phyloP scores from a whole-genome alignment of 768 basidiomycete genomes.

The Boletus insuetus region DNA sequence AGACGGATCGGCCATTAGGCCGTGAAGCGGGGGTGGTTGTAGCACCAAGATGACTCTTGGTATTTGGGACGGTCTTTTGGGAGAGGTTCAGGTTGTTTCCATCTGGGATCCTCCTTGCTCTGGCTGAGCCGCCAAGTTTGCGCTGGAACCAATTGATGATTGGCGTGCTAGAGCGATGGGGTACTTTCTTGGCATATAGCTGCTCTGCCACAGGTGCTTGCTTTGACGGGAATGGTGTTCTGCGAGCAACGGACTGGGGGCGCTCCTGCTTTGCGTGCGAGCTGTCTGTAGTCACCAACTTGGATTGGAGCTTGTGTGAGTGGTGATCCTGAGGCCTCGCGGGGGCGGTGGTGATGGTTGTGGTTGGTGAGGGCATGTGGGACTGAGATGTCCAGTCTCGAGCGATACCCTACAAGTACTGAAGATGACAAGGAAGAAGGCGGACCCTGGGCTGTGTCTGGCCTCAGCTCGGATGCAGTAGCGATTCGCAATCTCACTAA shows the following conservation, averaged over 20 bases:
- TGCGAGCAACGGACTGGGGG: conserved; percentile 15
- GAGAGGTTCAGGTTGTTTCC: conserved; percentile 15
- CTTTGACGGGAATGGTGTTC: conserved; percentile 18
- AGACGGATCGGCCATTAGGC: conserved; percentile 27
- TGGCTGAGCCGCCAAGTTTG: conserved; percentile 72
- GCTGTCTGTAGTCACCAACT: conserved; percentile 5
- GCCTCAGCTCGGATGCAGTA: conserved; percentile 18
- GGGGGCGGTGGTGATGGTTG: conserved; percentile 11
- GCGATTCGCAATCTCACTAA: conserved; percentile 3
- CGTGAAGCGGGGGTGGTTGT: conserved; percentile 15
- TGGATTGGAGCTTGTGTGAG: conserved; percentile 14
- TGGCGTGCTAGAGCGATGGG: conserved; percentile 75
- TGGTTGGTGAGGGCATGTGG: conserved; percentile 16
- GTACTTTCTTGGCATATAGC: conserved; percentile 52
- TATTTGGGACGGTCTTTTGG: conserved; percentile 10
- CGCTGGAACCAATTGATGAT: conserved; percentile 90
- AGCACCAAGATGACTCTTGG: conserved; percentile 16
- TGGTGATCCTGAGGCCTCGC: conserved; percentile 12
- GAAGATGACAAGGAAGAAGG: background rate
- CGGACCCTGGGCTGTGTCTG: background rate
- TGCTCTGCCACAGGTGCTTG: conserved; percentile 33
- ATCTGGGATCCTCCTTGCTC: conserved; percentile 48
- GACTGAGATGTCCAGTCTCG: background rate
- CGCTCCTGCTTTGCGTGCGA: conserved; percentile 16
- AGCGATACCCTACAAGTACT: background rate